Base-by-base conservation (phyloP, 345 rosid genomes). In the Turnera subulata region DNA sequence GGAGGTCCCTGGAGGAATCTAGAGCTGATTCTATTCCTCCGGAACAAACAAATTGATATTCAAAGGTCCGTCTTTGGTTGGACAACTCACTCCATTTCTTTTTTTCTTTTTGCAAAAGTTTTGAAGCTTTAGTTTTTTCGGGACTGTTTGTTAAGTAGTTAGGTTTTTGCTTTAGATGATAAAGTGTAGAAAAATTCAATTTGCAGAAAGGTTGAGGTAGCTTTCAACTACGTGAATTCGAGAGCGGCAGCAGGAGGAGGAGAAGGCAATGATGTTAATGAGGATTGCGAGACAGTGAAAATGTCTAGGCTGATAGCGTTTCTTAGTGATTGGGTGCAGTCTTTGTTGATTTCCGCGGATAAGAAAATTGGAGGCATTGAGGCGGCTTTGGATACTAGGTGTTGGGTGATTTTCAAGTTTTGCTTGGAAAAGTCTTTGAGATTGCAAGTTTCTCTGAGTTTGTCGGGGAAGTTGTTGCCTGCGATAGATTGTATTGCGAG, bases 171-270 rank as follows among this genome's bases (percentile, higher is more conserved):
- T 43, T 56, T 54, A 55, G 39, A 33, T 63, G 18, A 55, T 29
- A 11, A 12, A n/a, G n/a, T 33, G 6, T n/a, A 25, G 53, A 46
- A 12, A 51, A 43, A 53, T 48, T 53, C 19, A 50, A 62, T 50
- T 81, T 4, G 79, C 96, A 89, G 97, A 81, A 93, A 89, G 76
- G 73, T 93, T 63, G 94, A 78, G 50, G 39, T 85, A 29, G 88
- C 82, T 60, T 81, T 69, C 47, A 46, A 50, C 73, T 85, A 65
- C 63, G 85, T 86, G 35, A 69, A 70, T 56, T 57, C 11, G 20
- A 72, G 68, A 57, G 69, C 21, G 22, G 56, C 69, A 55, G 75
- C 56, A 63, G 64, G 46, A 21, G 69, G 69, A 55, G 75, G 58
- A 63, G 64, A 43, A 21, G 69, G 47, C 18, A 57, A 46, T 67